phyloP scores from a whole-genome alignment of 1,139 yeast genomes.

The Trichomonascaceae sp. region DNA sequence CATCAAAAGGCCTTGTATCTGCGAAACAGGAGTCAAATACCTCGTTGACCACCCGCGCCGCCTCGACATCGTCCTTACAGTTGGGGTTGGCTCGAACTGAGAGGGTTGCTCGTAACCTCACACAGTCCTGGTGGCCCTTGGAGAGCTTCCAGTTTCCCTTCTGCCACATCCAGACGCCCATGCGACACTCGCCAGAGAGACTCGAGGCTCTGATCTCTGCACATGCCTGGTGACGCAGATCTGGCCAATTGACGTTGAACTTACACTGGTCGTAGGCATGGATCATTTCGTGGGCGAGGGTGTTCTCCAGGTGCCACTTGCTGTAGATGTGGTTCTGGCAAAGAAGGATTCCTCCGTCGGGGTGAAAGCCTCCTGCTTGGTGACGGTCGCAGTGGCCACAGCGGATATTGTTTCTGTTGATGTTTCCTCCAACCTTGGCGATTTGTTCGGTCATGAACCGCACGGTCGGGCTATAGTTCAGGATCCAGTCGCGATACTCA shows the following conservation, averaged over 20 bases:
- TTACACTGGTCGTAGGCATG: constrained; percentile 88
- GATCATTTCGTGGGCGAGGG: constrained; percentile 80
- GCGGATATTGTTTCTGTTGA: constrained; percentile 38
- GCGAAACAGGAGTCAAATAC: constrained; percentile 91
- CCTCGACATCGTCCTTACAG: constrained; percentile 60
- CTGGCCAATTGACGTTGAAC: constrained; percentile 72
- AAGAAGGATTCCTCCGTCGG: constrained; percentile 69
- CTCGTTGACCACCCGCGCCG: constrained; percentile 64
- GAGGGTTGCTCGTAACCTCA: constrained; percentile 70
- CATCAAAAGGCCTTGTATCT: constrained; percentile 93
- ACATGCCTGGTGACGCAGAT: constrained; percentile 90
- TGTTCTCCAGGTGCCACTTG: constrained; percentile 80
- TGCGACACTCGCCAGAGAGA: constrained; percentile 89
- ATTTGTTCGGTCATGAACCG: constrained; percentile 81
- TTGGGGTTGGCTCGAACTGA: constrained; percentile 80
- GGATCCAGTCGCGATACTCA: constrained; percentile 65
- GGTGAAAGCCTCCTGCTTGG: constrained; percentile 91
- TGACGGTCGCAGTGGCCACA: constrained; percentile 81
- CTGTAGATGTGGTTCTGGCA: constrained; percentile 76
- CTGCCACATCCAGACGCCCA: constrained; percentile 70
- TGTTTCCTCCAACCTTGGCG: constrained; percentile 50
- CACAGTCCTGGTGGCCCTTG: constrained; percentile 83
- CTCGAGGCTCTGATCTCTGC: constrained; percentile 91
- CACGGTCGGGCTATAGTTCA: constrained; percentile 65
- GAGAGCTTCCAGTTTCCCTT: constrained; percentile 43